Base-by-base conservation (phyloP, 768 basidiomycete species). In the Naematelia aurantialba region DNA sequence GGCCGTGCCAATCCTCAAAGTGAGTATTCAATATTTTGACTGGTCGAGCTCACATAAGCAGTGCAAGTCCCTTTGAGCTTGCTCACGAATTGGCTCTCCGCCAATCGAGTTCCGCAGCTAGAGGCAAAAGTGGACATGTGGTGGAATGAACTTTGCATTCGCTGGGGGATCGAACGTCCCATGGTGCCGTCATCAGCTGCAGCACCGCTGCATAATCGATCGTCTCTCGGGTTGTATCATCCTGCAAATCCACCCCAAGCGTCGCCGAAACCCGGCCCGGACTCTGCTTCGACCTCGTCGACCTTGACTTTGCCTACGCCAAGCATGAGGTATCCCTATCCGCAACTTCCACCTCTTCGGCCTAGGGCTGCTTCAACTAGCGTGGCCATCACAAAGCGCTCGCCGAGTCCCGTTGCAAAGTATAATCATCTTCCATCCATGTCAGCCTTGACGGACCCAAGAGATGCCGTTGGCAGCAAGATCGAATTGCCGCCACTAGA, bases 1-100 rank as follows among this genome's bases (percentile, higher is more conserved):
- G 75, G 75, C n/a, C 53, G 75, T 8, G 70, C 69, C 30, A 63
- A 67, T 4, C 68, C 66, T 50, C 49, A 65, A 29, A 66, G 75
- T 76, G 49, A 68, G 75, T 67, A 19, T 5, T 19, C 25, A 1
- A 11, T 34, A 1, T 21, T 25, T 31, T 44, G 26, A 4, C 47
- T 46, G 5, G 3, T 46, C 24, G 54, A 25, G 59, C 48, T 62
- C 4, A 29, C 42, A 31, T 27, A 25, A 27, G 14, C 19, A 24
- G 39, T 54, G 17, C 11, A 26, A 5, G 42, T 48, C 42, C 45
- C 47, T 24, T 53, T n/a, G 45, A 14, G 3, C 30, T 21, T 11
- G 8, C 5, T 26, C 46, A 21, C 46, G 25, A 21, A 14, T 19
- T 55, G n/a, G n/a, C 46, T 21, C 8, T 47, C n/a, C 8, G 8